phyloP scores from a whole-genome alignment of 2,329 filamentous ascomycete species.

The Sclerotinia minor region DNA sequence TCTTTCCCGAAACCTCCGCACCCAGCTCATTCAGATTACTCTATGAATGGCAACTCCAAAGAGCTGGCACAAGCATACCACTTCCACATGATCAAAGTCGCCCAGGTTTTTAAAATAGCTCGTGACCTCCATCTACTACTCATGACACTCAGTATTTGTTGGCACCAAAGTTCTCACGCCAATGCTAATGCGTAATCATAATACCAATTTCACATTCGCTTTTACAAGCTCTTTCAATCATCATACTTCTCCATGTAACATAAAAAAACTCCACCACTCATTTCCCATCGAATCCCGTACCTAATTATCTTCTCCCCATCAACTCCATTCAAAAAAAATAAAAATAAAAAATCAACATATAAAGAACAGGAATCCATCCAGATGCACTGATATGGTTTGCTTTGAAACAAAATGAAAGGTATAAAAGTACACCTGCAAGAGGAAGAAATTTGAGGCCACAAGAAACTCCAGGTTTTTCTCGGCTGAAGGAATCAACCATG shows the following conservation, averaged over 20 bases:
- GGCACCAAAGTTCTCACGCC: background rate
- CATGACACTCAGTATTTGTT: background rate
- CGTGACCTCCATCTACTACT: background rate
- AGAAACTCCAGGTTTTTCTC: constrained; percentile 2
- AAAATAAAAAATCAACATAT: background rate
- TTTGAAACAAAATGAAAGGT: constrained; percentile 19
- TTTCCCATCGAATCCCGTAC: background rate
- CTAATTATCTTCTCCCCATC: background rate
- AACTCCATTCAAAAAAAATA: constrained; percentile 10
- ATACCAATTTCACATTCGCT: background rate
- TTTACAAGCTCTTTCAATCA: background rate
- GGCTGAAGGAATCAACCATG: constrained; percentile 24
- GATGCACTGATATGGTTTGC: constrained; percentile 8
- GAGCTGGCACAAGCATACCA: background rate
- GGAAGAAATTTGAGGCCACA: constrained; percentile 9
- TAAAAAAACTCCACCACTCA: background rate
- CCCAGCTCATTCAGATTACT: too few relatives aligned
- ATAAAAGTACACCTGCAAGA: constrained; percentile 33
- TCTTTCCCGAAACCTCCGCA: too few relatives aligned
- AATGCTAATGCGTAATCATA: background rate
- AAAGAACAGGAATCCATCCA: constrained; percentile 6
- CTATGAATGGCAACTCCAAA: too few relatives aligned
- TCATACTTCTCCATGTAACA: background rate
- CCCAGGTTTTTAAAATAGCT: background rate
- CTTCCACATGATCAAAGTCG: background rate